Conservation (phyloP, 768 basidiomycete genomes). For the Lactifluus subvellereus region DNA sequence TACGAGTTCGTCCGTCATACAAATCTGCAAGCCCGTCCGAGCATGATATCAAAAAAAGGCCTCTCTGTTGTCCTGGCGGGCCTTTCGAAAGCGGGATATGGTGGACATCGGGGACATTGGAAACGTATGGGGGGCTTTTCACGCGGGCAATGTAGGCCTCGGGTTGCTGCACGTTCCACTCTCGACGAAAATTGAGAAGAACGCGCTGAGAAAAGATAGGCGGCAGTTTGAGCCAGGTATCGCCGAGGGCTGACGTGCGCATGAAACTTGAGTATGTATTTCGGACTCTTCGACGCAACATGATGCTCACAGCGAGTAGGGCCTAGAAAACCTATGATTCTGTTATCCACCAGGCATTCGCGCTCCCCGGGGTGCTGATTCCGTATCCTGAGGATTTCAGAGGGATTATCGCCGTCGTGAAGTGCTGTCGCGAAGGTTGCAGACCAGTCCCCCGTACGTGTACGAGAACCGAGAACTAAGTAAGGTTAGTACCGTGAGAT, state of each 20-base stretch:
- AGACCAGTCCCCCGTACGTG: conserved; percentile 47
- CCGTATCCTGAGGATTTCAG: conserved; percentile 58
- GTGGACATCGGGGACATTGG: conserved; percentile 37
- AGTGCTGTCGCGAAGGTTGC: conserved; percentile 54
- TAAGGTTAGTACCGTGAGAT: conserved; percentile 10
- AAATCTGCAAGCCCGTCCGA: conserved; percentile 45
- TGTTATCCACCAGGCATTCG: conserved; percentile 57
- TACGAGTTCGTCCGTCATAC: conserved; percentile 31
- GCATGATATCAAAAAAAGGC: conserved; percentile 35
- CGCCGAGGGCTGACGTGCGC: conserved; percentile 31
- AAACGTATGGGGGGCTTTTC: conserved; percentile 44
- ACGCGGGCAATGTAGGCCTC: conserved; percentile 34
- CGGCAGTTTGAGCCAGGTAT: conserved; percentile 37
- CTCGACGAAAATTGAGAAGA: conserved; percentile 33
- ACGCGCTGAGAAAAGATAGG: conserved; percentile 31
- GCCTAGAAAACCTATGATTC: conserved; percentile 72
- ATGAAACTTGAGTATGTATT: background rate
- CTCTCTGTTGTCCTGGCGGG: conserved; percentile 24
- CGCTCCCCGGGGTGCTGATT: conserved; percentile 64
- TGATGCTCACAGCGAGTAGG: conserved; percentile 62
- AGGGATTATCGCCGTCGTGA: conserved; percentile 66
- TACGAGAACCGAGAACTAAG: conserved; percentile 42
- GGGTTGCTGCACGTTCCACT: conserved; percentile 33
- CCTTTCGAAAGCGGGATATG: conserved; percentile 32
- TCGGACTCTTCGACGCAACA: background rate